Base-by-base conservation (phyloP, 1,284 basidiomycete genomes). In the Afroboletus lepidellus region DNA sequence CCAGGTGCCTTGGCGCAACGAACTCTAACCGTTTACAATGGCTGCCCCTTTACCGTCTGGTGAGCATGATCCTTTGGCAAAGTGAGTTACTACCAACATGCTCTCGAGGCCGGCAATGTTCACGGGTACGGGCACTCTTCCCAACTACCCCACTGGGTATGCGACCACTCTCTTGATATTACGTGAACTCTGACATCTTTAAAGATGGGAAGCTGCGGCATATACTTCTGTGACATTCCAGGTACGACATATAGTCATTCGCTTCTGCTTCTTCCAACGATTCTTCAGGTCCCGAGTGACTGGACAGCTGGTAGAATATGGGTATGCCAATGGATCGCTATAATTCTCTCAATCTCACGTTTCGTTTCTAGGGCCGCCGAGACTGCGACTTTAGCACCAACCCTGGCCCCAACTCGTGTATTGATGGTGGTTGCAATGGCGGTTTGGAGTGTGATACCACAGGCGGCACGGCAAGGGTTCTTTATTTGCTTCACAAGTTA, bases 351-450 rank as follows among this genome's bases (percentile, higher is more conserved):
- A 13, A 30, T 30, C 6, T 30, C 29, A 30, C 29, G 8, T 30
- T 13, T 51, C 15, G 6, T 42, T 18, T 54, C 20, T 27, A 70
- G 67, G 70, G 62, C 41, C 74, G 72, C 15, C 70, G 72, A 18
- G 52, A 69, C 54, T 77, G 75, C 54, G 56, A 74, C 58, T 77
- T 76, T 54, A 64, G 55, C 37, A 58, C 58, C 16, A 68, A 68
- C 48, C 74, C 77, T 18, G 80, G 78, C 9, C 74, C 80, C 0
- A 79, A 76, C 53, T 79, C 80, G 4, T 83, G 81, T 57, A 55
- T 78, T 24, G 74, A 75, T 56, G 81, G 80, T 27, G 80, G 80
- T 34, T 81, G 79, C 59, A 79, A 79, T 51, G 83, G 83, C 29
- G 82, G 83, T 34, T 72, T 85, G 6, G 58, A 69, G 8, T 85